These are phyloP conservation scores for Penicillium lagena DNA, from an alignment of 495 filamentous ascomycete genomes.

Conservation along the genomic window DNA sequence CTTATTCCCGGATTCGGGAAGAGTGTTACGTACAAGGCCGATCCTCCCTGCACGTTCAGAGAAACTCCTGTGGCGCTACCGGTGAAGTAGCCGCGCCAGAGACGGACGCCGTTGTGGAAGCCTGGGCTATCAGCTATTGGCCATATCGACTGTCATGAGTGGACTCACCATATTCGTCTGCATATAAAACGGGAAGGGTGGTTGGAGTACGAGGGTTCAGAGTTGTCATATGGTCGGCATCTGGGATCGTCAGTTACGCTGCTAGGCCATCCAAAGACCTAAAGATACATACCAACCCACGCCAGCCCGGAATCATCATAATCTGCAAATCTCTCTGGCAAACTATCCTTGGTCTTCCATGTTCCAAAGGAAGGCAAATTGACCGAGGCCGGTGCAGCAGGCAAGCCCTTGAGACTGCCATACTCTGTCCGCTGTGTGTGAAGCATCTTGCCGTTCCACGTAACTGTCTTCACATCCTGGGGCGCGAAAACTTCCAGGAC, in stretches of 20 bases:
- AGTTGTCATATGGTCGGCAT: slow-evolving; percentile 45
- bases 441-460: slow-evolving; percentile 49
- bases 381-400: slow-evolving; percentile 37
- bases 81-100: slow-evolving; percentile 66
- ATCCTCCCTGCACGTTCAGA: slow-evolving; percentile 54
- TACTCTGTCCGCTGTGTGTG: slow-evolving; percentile 28
- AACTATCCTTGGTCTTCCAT: slow-evolving; percentile 63
- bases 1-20: background rate
- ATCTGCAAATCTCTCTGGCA: slow-evolving; percentile 54
- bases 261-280: background rate
- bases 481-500: slow-evolving; percentile 56
- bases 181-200: slow-evolving; percentile 50
- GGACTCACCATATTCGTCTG: slow-evolving; percentile 53
- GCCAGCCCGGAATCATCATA: slow-evolving; percentile 54
- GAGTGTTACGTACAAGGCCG: slow-evolving; percentile 38
- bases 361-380: slow-evolving; percentile 46
- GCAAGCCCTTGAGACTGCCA: slow-evolving; percentile 43
- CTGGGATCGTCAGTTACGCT: slow-evolving; percentile 31
- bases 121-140: slow-evolving; percentile 20
- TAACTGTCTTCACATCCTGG: slow-evolving; percentile 36
- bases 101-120: slow-evolving; percentile 58
- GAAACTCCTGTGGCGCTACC: slow-evolving; percentile 49
- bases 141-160: background rate
- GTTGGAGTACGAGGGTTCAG: slow-evolving; percentile 55
- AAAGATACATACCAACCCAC: slow-evolving; percentile 47